These are phyloP conservation scores for Epichloe bromicola DNA, from an alignment of 2,329 filamentous ascomycete species.

Conservation along the genomic window DNA sequence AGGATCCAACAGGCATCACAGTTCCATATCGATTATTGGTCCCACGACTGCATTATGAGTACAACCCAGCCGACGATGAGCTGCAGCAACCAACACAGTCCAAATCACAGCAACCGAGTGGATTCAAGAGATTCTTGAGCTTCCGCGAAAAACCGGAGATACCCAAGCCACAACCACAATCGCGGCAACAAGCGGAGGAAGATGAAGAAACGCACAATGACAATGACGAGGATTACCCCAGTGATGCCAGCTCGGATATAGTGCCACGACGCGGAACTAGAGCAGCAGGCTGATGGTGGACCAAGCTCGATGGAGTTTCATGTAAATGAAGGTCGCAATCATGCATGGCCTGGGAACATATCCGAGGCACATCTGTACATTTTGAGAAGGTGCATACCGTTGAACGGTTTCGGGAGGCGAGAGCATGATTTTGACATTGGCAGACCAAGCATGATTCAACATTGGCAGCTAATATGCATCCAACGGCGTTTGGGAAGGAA, in stretches of 20 bases:
- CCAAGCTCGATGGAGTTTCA: background rate
- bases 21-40: constrained; percentile 77
- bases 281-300: background rate
- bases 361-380: too few relatives aligned
- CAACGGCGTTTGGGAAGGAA: background rate
- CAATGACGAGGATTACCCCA: constrained; percentile 10
- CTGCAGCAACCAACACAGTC: constrained; percentile 5
- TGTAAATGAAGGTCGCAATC: too few relatives aligned
- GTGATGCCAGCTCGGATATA: constrained; percentile 5
- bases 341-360: too few relatives aligned
- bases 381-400: background rate
- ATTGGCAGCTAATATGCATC: background rate
- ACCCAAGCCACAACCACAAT: constrained; percentile 3
- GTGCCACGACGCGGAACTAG: constrained; percentile 2
- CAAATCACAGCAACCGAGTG: constrained; percentile 19
- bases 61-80: constrained; percentile 29
- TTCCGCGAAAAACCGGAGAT: constrained; percentile 24
- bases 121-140: constrained; percentile 33
- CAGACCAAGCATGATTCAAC: background rate
- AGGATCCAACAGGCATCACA: constrained; percentile 79
- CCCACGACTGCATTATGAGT: constrained; percentile 57
- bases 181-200: constrained; percentile 9
- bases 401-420: background rate
- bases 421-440: background rate
- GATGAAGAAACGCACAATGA: constrained; percentile 14